A percentile compares a stretch with the other conserved stretches of the same genome.
Conservation (phyloP, 1,284 basidiomycete species). For the Cerrena zonata region DNA sequence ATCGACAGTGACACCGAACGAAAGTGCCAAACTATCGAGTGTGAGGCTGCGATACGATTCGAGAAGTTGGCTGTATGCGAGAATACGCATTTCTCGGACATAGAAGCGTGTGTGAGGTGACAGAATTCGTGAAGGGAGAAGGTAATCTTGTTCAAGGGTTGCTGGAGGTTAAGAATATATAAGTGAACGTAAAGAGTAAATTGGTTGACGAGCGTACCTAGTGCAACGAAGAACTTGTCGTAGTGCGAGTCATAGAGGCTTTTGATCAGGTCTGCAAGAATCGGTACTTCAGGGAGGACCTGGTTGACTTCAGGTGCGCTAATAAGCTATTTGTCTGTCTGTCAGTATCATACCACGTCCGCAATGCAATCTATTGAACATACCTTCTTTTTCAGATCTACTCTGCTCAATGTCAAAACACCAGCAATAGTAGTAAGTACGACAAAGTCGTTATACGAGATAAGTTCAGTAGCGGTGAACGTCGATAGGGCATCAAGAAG, state of each 20-base stretch:
- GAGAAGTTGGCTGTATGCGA: constrained; percentile 87
- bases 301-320: constrained; percentile 67
- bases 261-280: constrained; percentile 65
- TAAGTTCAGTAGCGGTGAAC: constrained; percentile 88
- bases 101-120: constrained; percentile 87
- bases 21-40: constrained; percentile 77
- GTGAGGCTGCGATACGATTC: constrained; percentile 90
- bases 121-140: constrained; percentile 82
- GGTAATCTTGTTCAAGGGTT: constrained; percentile 80
- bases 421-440: constrained; percentile 79
- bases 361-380: constrained; percentile 8
- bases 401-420: constrained; percentile 72
- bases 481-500: constrained; percentile 89
- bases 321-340: constrained; percentile 55
- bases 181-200: constrained; percentile 3
- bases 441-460: constrained; percentile 90
- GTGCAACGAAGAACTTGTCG: constrained; percentile 86
- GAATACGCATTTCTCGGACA: constrained; percentile 93
- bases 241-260: constrained; percentile 91
- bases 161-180: constrained; percentile 37
- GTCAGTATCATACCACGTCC: background rate
- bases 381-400: constrained; percentile 90
- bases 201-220: constrained; percentile 47
- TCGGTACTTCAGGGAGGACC: constrained; percentile 64
- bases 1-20: constrained; percentile 85